Conservation (phyloP, 1,284 basidiomycete species). For the Ganoderma leucocontextum region DNA sequence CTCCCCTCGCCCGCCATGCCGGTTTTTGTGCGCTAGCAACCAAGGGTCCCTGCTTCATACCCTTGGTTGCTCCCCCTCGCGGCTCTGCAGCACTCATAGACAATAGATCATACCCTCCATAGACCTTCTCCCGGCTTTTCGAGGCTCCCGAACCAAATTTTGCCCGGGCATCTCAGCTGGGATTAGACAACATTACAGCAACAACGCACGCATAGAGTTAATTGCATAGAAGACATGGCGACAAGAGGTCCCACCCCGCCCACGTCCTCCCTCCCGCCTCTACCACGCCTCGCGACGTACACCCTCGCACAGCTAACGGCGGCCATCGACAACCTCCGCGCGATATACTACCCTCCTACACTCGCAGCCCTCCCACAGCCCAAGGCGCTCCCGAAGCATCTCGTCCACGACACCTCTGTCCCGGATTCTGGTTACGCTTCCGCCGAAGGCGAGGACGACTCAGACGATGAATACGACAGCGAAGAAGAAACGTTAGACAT, state of each 20-base stretch:
- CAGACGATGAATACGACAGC: constrained; percentile 41
- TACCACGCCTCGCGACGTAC: constrained; percentile 49
- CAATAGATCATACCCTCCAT: constrained; percentile 42
- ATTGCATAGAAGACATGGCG: constrained; percentile 22
- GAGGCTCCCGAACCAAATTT: constrained; percentile 3
- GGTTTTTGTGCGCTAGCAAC: constrained; percentile 46
- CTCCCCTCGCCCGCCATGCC: constrained; percentile 42
- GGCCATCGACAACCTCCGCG: constrained; percentile 51
- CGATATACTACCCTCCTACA: constrained; percentile 51
- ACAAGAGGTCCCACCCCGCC: constrained; percentile 42
- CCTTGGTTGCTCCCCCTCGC: constrained; percentile 38
- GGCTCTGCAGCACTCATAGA: constrained; percentile 33
- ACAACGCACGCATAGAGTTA: constrained; percentile 12
- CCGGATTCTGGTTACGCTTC: constrained; percentile 73
- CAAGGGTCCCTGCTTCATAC: constrained; percentile 36
- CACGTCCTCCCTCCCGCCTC: constrained; percentile 55
- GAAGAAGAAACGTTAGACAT: constrained; percentile 45
- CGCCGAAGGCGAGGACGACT: constrained; percentile 59
- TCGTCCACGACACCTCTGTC: constrained; percentile 49
- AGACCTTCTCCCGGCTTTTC: constrained; percentile 24
- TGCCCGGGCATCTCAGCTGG: constrained; percentile 7
- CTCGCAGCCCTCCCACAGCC: constrained; percentile 21
- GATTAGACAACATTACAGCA: constrained; percentile 3
- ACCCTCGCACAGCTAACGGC: constrained; percentile 44
- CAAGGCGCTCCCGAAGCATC: constrained; percentile 37